phyloP scores from a whole-genome alignment of 352 stramenopile species.

The Phytophthora sansomeana region DNA sequence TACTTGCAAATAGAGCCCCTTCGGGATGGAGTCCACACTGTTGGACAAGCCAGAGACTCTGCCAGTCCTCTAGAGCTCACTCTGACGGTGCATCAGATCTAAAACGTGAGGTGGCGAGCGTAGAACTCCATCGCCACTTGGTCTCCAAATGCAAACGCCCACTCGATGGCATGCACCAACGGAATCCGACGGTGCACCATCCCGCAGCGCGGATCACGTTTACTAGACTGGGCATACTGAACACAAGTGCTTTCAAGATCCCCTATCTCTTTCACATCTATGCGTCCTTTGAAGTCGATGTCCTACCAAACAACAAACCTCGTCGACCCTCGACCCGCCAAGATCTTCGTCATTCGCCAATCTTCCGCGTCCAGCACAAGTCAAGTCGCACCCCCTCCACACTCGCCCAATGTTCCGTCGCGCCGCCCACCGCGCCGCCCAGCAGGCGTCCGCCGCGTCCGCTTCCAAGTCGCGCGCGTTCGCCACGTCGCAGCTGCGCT shows the following conservation, averaged over 20 bases:
- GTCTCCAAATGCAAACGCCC: not conserved
- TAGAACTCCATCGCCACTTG: not conserved
- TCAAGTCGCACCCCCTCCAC: not conserved
- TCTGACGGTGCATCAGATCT: not conserved
- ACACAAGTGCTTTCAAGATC: conserved; percentile 14
- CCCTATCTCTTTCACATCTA: conserved; percentile 19
- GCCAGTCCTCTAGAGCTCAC: not conserved
- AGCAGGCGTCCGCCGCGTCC: conserved; percentile 45
- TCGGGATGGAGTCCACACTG: too few species aligned
- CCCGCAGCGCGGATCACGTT: conserved; percentile 7
- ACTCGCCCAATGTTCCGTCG: conserved; percentile 59
- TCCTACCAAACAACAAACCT: conserved; percentile 29
- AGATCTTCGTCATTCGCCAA: conserved; percentile 41
- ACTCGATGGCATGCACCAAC: conserved; percentile 6
- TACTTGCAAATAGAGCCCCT: too few species aligned
- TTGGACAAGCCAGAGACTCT: too few species aligned
- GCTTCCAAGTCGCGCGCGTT: conserved; percentile 61
- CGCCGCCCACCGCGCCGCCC: conserved; percentile 32
- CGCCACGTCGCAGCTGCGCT: conserved; percentile 46
- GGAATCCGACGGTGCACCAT: conserved; percentile 28
- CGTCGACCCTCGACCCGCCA: not conserved
- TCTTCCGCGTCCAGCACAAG: conserved; percentile 38
- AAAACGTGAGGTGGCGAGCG: not conserved
- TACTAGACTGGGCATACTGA: conserved; percentile 3
- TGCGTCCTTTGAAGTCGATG: conserved; percentile 29